Base-by-base conservation (phyloP, 805 yeast genomes). In the Metschnikowia lochheadii region DNA sequence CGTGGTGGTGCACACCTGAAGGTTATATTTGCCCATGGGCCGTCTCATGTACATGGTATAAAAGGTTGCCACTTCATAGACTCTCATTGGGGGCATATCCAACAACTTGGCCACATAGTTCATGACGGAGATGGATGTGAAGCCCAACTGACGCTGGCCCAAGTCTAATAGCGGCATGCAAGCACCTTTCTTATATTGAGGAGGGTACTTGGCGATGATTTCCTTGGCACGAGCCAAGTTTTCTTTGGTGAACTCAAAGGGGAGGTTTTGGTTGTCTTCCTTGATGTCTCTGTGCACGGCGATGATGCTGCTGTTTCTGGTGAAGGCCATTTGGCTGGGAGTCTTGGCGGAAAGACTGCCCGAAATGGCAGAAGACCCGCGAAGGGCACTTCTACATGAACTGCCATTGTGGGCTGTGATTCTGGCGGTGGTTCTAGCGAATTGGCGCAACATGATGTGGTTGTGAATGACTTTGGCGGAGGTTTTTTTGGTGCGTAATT, bases 11-110 rank as follows among this genome's bases (percentile, higher is more conserved):
- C 96, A 88, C 38, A 89, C 84, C 67, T 88, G 96, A 49, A 88
- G 71, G 65, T 86, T 87, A 66, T 80, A 86, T 64, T 87, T 87
- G 53, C 96, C 96, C 80, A 89, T 83, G 45, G 96, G 96, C 56
- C 79, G 76, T 67, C 94, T 81, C 72, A 86, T 86, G 75, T 84
- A 88, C 96, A 88, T 89, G 59, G 96, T 88, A 72, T 88, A 88
- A 73, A 88, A 88, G 39, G 96, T 86, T 32, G 96, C 96, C 56
- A 88, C 96, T 68, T 88, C 95, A 68, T 88, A 88, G 31, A 88
- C 96, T 72, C 96, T 81, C 96, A 88, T 88, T 52, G 96, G 95
- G 31, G 96, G 96, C 84, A 89, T 85, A 62, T 87, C 92, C 61
- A 87, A 77, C 63, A 85, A 62, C 68, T 84, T 82, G 48, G 96